Base-by-base conservation (phyloP, 179 eudicot genomes). In the Beta corolliflora region DNA sequence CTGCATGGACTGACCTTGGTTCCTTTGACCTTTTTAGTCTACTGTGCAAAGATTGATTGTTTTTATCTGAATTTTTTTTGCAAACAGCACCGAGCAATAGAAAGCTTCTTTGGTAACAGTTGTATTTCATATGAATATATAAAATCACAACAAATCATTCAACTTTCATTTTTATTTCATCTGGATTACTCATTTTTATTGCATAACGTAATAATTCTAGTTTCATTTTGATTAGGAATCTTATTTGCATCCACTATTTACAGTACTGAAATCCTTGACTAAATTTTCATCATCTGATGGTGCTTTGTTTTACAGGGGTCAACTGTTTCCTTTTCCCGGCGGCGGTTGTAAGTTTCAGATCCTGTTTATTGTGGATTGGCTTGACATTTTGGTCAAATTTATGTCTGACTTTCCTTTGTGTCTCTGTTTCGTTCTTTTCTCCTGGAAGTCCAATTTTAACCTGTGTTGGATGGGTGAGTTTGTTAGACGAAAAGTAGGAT, bases 221-320 rank as follows among this genome's bases (percentile, higher is more conserved):
- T 58, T 15, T 54, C 45, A 74, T 74, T 44, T 5, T 73, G 36
- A 46, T 48, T 50, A 7, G 21, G 64, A 7, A 14, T 48, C 8
- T 63, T 58, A 13, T 73, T 11, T 75, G 48, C 74, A 54, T 73
- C 53, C 46, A 5, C 21, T 74, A 56, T 71, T 19, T 79, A n/a
- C 15, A 23, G 46, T 59, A 54, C 18, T 67, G 53, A 75, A 53
- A 53, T 81, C 7, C 77, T 46, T 52, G 50, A 56, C 15, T 12
- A 23, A 7, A 31, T 48, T 67, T 13, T 78, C 65, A 21, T 41
- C 81, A 67, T 61, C 84, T 84, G n/a, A 80, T 76, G 65, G 5
- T 61, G 64, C 10, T 23, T 80, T 31, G 59, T 82, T 77, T n/a
- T 73, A 60, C 88, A 89, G 93, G 93, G 88, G 21, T 84, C 87